Evolutionary conservation across 371 early-diverging fungal species (phyloP).

Genomic region (Lichtheimia hyalospora): DNA sequence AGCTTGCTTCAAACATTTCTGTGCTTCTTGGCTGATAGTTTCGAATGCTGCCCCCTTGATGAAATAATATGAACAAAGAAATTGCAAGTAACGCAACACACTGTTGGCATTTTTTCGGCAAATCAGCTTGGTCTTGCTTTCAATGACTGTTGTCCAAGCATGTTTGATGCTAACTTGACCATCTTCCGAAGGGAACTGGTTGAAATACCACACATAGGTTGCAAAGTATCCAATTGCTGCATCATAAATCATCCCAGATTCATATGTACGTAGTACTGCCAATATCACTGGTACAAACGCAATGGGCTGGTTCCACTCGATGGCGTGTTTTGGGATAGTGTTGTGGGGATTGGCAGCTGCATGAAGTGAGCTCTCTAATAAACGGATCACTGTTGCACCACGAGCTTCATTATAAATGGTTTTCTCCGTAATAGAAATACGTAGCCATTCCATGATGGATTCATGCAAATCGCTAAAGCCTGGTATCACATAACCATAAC

Average conservation of each 20-base stretch:
- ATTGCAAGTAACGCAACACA: slow-evolving; percentile 14
- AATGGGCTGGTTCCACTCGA: slow-evolving; percentile 59
- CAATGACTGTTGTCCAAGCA: slow-evolving; percentile 5
- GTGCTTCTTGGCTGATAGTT: slow-evolving; percentile 8
- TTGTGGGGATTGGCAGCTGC: slow-evolving; percentile 58
- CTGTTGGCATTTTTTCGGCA: not conserved
- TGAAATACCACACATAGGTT: slow-evolving; percentile 47
- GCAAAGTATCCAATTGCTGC: slow-evolving; percentile 50
- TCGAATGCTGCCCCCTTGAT: slow-evolving; percentile 1
- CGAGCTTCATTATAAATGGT: slow-evolving; percentile 4
- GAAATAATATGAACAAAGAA: slow-evolving; percentile 10
- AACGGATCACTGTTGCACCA: slow-evolving; percentile 21
- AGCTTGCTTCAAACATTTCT: slow-evolving; percentile 1
- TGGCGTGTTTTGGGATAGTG: slow-evolving; percentile 54
- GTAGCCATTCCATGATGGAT: slow-evolving; percentile 44
- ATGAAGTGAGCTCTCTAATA: slow-evolving; percentile 40
- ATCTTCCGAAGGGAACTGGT: slow-evolving; percentile 30
- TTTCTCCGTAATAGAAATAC: slow-evolving; percentile 21
- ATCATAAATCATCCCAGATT: slow-evolving; percentile 11
- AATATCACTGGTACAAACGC: slow-evolving; percentile 41
- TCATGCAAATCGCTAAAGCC: slow-evolving; percentile 42
- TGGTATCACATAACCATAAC: slow-evolving; percentile 53
- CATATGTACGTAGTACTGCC: slow-evolving; percentile 18
- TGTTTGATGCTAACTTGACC: slow-evolving; percentile 4
- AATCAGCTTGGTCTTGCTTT: not conserved